Evolutionary conservation across 768 basidiomycete genomes (phyloP), one percentile per base, ranked within the genome.

Genomic region (Psilocybe cyanescens): DNA sequence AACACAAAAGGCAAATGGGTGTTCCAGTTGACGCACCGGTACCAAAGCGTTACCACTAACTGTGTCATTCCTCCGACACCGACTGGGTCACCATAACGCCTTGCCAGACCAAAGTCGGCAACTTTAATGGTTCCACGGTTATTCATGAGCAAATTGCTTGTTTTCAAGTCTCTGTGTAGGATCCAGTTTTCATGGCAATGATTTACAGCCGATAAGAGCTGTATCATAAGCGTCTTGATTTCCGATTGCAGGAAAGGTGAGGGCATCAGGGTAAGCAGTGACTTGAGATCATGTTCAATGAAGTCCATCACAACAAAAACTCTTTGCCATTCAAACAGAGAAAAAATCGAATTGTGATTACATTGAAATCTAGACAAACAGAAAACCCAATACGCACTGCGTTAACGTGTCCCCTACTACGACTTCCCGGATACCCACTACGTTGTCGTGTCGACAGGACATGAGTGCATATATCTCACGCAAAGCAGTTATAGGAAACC

Each of bases 261-360:
- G 1, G 96, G 95, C 97, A 99, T 99, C 63, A 94, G 79, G 28
- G 91, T 92, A 59, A 99, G 83, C 55, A 99, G 85, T 5, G 96
- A 91, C 77, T 99, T 99, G 73, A 99, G 89, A 74, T 99, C 97
- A 75, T 99, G 97, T 75, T 99, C 97, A 72, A 99, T 97, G 72
- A 99, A 99, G 74, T 97, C 95, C 96, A 97, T 97, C 37, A 99
- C 97, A 65, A 99, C 96, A 75, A 96, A 99, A 47, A 99, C 94
- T 80, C 97, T 98, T 77, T 64, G 57, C 61, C 64, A 66, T 64
- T 67, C 58, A 53, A 60, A 50, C 29, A 65, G 57, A 58, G 52
- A 58, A 55, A 44, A 59, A 37, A 52, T 30, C 29, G 62, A 56
- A 66, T 58, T 64, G 68, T 75, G 72, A 71, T 76, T 73, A 75